Evolutionary conservation across 139 green algal genomes (phyloP).

Genomic region (Micractinium conductrix): DNA sequence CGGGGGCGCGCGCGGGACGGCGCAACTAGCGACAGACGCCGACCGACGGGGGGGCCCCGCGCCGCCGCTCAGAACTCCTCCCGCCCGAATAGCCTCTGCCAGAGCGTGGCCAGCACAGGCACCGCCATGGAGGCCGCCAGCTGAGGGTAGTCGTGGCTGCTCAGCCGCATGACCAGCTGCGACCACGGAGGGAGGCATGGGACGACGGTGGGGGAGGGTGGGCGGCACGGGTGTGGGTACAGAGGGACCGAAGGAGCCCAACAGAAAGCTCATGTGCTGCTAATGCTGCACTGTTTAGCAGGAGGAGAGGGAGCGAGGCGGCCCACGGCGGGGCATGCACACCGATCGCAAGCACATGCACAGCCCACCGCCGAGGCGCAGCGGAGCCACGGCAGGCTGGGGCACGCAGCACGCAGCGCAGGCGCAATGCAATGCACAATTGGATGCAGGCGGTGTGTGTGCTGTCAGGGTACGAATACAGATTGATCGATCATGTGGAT

Average conservation of each 20-base stretch:
- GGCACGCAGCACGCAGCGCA: not conserved
- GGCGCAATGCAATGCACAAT: too few relatives aligned
- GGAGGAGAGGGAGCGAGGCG: not conserved
- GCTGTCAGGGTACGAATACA: too few relatives aligned
- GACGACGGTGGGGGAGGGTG: too few relatives aligned
- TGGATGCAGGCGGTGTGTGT: too few relatives aligned
- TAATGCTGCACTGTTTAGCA: too few relatives aligned
- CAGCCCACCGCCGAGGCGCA: not conserved
- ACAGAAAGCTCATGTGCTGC: too few relatives aligned
- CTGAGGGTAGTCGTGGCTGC: conserved; percentile 46
- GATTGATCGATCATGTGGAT: too few relatives aligned
- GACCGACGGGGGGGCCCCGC: not conserved
- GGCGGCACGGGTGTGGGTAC: not conserved
- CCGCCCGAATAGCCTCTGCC: conserved; percentile 30
- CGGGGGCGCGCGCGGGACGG: too few relatives aligned
- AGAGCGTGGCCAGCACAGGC: conserved; percentile 37
- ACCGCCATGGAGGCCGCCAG: conserved; percentile 42
- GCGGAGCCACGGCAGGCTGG: not conserved
- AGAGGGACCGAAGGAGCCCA: too few relatives aligned
- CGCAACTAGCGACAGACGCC: not conserved
- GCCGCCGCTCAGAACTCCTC: conserved; percentile 28
- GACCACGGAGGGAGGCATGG: not conserved
- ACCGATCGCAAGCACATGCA: not conserved
- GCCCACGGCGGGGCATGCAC: not conserved
- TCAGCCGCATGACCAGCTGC: conserved; percentile 37